A percentile compares a stretch with the other conserved stretches of the same genome.
Conservation (phyloP, 495 filamentous ascomycete genomes). For the Penicillium alfredii region DNA sequence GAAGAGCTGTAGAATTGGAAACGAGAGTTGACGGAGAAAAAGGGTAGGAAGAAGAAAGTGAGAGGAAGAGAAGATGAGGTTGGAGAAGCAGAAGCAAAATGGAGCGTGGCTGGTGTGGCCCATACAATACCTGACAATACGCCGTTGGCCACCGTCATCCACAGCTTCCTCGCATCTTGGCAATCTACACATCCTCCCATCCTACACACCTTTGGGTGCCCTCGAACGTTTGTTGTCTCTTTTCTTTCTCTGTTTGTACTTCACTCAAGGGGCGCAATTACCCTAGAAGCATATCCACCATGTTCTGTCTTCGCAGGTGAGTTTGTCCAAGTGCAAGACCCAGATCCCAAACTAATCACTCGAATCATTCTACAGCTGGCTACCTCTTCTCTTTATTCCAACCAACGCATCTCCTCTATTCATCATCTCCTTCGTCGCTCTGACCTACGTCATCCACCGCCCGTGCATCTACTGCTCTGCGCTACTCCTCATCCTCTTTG, state of each 20-base stretch:
- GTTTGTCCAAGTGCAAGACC: slow-evolving; percentile 6
- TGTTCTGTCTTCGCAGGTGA: slow-evolving; percentile 84
- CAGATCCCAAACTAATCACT: slow-evolving; percentile 17
- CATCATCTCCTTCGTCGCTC: slow-evolving; percentile 83
- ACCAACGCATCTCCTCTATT: slow-evolving; percentile 78
- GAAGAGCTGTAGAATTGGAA: slow-evolving; percentile 3
- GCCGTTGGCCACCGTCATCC: too few relatives aligned
- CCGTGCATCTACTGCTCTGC: slow-evolving; percentile 89
- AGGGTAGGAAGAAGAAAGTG: slow-evolving; percentile 22
- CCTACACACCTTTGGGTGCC: neutral
- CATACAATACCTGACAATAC: too few relatives aligned
- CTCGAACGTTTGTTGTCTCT: too few relatives aligned
- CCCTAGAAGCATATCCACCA: too few relatives aligned
- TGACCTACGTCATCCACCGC: slow-evolving; percentile 84
- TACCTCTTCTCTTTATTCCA: slow-evolving; percentile 43
- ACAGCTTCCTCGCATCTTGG: too few relatives aligned
- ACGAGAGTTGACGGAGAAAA: slow-evolving; percentile 20
- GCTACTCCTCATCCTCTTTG: slow-evolving; percentile 81
- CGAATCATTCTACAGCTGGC: slow-evolving; percentile 44
- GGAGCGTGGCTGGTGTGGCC: slow-evolving; percentile 19
- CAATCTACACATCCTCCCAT: too few relatives aligned
- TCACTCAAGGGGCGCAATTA: too few relatives aligned
- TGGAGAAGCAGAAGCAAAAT: slow-evolving; percentile 23
- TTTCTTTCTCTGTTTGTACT: neutral
- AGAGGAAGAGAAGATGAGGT: slow-evolving; percentile 14